These are phyloP conservation scores for Atalantia buxifolia DNA, from an alignment of 345 rosid species.

Conservation along the genomic window DNA sequence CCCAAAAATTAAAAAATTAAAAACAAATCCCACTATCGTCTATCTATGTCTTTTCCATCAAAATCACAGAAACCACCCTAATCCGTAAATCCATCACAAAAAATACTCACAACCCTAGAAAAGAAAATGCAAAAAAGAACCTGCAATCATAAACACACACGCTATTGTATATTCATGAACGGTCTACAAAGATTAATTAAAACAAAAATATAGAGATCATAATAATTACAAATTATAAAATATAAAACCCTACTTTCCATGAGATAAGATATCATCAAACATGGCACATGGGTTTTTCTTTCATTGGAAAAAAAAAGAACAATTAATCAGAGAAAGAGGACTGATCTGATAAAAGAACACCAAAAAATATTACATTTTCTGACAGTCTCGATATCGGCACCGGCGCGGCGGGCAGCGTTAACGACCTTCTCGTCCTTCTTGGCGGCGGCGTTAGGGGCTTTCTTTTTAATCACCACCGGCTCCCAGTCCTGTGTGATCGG, in stretches of 20 bases:
- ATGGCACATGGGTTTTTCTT: background rate
- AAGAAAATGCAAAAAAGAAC: background rate
- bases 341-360: background rate
- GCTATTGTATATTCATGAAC: background rate
- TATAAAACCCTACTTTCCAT: background rate
- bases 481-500: conserved; percentile 85
- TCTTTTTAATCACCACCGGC: conserved; percentile 79
- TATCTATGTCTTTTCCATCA: background rate
- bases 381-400: conserved; percentile 72
- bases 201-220: background rate
- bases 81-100: background rate
- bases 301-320: background rate
- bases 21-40: background rate
- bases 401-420: conserved; percentile 83
- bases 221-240: background rate
- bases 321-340: background rate
- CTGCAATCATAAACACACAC: background rate
- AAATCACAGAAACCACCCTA: background rate
- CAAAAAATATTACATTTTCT: conserved; percentile 40
- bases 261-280: background rate
- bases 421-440: conserved; percentile 85
- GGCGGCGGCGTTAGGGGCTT: conserved; percentile 57
- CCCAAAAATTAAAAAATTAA: background rate
- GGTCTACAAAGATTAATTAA: background rate
- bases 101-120: background rate